Evolutionary conservation across 768 basidiomycete genomes (phyloP).

Genomic region (Tylopilus rubrobrunneus): DNA sequence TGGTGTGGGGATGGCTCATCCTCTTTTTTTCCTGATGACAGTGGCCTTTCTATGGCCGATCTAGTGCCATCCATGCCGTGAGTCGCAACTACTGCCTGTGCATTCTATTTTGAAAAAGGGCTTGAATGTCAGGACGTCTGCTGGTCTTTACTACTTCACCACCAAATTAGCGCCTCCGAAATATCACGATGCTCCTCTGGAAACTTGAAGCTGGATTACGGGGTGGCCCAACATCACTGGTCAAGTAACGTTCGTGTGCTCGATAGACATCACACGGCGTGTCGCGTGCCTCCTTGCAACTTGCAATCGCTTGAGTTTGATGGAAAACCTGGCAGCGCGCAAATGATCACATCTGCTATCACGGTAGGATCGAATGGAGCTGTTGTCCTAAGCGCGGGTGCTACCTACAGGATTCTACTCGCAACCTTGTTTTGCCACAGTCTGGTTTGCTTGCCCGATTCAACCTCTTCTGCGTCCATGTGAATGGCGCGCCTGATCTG

Average conservation of each 20-base stretch:
- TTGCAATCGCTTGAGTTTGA: not conserved
- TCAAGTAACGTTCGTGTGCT: constrained; percentile 65
- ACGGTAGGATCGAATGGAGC: constrained; percentile 55
- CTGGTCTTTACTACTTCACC: constrained; percentile 76
- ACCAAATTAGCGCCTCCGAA: constrained; percentile 65
- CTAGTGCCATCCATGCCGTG: constrained; percentile 75
- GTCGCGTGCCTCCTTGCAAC: constrained; percentile 5
- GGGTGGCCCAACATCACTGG: constrained; percentile 76
- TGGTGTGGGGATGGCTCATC: constrained; percentile 76
- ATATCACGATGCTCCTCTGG: constrained; percentile 46
- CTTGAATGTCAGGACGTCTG: constrained; percentile 53
- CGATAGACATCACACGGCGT: constrained; percentile 67
- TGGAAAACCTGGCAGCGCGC: constrained; percentile 40
- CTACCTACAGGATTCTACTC: constrained; percentile 65
- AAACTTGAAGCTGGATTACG: constrained; percentile 52
- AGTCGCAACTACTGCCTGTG: constrained; percentile 22
- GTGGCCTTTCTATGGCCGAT: constrained; percentile 73
- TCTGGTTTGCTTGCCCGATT: constrained; percentile 59
- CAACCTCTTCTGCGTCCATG: constrained; percentile 65
- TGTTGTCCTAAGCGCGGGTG: constrained; percentile 48
- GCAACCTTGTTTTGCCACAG: constrained; percentile 68
- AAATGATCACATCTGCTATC: constrained; percentile 74
- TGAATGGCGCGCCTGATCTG: constrained; percentile 49
- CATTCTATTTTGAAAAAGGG: not conserved
- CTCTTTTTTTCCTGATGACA: constrained; percentile 63